Evolutionary conservation across 2,329 filamentous ascomycete genomes (phyloP).

Genomic region (Tolypocladium endophyticum): DNA sequence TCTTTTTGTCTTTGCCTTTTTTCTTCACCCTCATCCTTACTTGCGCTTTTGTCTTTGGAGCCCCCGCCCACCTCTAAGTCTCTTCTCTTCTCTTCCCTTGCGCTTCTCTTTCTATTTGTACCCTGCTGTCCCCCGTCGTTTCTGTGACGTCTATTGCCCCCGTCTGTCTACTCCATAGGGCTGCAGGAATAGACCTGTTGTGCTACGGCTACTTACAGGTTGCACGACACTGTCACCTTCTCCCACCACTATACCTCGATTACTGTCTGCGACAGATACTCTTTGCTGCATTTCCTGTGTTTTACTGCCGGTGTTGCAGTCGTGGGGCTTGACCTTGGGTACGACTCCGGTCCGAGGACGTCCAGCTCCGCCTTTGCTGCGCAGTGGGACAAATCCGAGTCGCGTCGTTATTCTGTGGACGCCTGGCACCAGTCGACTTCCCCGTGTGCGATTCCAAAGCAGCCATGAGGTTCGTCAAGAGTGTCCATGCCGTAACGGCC

Average conservation of each 20-base stretch:
- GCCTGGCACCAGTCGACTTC: background rate
- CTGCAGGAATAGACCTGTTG: background rate
- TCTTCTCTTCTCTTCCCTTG: background rate
- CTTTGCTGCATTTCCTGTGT: background rate
- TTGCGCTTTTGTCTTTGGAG: background rate
- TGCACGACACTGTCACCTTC: background rate
- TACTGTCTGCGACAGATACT: background rate
- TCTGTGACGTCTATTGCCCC: background rate
- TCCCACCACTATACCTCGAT: background rate
- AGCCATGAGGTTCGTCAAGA: conserved; percentile 14
- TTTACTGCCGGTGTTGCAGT: background rate
- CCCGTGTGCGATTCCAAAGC: background rate
- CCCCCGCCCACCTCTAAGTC: background rate
- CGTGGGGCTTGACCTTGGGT: no score
- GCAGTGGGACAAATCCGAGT: background rate
- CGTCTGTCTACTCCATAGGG: background rate
- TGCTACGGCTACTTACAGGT: background rate
- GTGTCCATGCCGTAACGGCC: conserved; percentile 12
- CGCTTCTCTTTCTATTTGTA: background rate
- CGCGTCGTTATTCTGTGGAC: background rate
- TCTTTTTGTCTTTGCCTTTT: background rate
- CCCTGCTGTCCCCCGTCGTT: background rate
- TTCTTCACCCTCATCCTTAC: background rate
- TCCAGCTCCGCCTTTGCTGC: background rate
- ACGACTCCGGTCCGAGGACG: no score